Evolutionary conservation across 2,329 filamentous ascomycete species (phyloP), one percentile per base, ranked within the genome.

Genomic region (Cercospora zeae-maydis): DNA sequence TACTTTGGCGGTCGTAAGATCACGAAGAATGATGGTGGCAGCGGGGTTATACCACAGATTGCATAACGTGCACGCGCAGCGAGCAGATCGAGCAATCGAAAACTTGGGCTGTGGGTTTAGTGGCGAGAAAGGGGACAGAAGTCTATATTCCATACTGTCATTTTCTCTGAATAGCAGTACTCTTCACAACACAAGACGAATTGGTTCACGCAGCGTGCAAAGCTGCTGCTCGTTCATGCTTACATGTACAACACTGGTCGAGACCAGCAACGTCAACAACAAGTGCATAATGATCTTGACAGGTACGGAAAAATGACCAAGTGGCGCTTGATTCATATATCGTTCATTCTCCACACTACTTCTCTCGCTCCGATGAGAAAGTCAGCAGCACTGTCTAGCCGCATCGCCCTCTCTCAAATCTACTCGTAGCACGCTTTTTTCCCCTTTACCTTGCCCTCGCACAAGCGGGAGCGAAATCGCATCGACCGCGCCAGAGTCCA

Each of bases 331-430:
- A 45, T 21, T 19, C 11, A 45, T 45, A 24, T 52, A 14, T 21
- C n/a, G 10, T 52, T 52, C 47, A 33, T 52, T 31, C 47, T 52
- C 47, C 47, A 30, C 13, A 31, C 47, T 31, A 33, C 47, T 33
- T 31, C 47, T 16, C 24, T 4, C 2, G 2, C 24, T 30, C 14
- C 9, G 24, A 9, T n/a, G 19, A 45, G 19, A 45, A 24, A 0
- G 39, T 33, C 47, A 52, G 24, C 47, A 33, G 47, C 47, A 16
- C 47, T 52, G 47, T 52, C 47, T 52, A 52, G 47, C 47, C 47
- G 47, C 47, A 2, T n/a, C 47, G 11, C 9, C 9, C 11, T 11
- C 24, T 33, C 14, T 24, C 24, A 30, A 30, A 31, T 51, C 47
- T 31, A 51, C 24, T 52, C 47, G n/a, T 52, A 52, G n/a, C 47